Conservation (phyloP, 164 flowering plant genomes). For the Berberis vulgaris region DNA sequence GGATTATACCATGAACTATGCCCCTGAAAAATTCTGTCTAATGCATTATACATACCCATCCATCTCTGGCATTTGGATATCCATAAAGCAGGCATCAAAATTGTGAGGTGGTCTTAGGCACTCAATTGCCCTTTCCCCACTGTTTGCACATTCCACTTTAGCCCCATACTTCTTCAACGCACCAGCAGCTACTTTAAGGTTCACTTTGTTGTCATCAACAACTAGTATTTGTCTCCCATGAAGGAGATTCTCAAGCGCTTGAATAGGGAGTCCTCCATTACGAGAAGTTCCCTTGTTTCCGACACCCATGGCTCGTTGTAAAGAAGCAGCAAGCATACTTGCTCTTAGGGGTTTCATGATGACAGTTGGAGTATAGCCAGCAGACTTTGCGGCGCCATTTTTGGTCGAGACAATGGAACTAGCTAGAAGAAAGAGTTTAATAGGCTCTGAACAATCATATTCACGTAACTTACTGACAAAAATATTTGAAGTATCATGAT, state of each 20-base stretch:
- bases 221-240: constrained; percentile 69
- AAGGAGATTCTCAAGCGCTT: constrained; percentile 50
- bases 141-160: constrained; percentile 58
- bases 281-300: constrained; percentile 40
- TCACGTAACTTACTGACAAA: constrained; percentile 28
- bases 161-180: constrained; percentile 93
- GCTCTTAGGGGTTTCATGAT: constrained; percentile 80
- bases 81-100: constrained; percentile 98
- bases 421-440: constrained; percentile 59
- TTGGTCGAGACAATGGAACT: constrained; percentile 33
- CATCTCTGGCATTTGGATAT: constrained; percentile 98
- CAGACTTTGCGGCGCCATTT: constrained; percentile 13
- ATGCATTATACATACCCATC: constrained; percentile 59
- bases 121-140: constrained; percentile 56
- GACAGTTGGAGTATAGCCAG: constrained; percentile 28
- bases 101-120: constrained; percentile 70
- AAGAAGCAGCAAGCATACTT: constrained; percentile 72
- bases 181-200: constrained; percentile 81
- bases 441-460: constrained; percentile 17
- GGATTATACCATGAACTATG: no score
- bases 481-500: constrained; percentile 17
- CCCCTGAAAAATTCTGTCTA: no score
- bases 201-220: constrained; percentile 83
- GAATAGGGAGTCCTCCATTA: constrained; percentile 36
- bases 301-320: constrained; percentile 67